phyloP scores from a whole-genome alignment of 2,329 filamentous ascomycete species.

The Apiospora hydei region DNA sequence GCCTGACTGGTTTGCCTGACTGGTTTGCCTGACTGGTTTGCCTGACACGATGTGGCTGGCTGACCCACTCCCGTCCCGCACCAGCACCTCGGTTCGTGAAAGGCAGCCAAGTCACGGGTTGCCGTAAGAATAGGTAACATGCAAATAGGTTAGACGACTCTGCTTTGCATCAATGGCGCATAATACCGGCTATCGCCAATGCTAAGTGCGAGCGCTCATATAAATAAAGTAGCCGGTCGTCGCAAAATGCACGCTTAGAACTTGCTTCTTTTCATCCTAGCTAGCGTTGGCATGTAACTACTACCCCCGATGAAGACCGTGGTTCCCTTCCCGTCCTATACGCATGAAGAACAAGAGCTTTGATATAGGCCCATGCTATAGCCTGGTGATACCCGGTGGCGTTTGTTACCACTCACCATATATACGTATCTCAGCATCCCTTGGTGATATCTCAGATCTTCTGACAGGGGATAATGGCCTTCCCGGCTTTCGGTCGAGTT shows the following conservation, averaged over 20 bases:
- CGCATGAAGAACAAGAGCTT: background rate
- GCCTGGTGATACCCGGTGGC: background rate
- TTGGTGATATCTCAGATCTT: conserved; percentile 13
- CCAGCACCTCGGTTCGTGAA: background rate
- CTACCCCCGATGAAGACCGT: background rate
- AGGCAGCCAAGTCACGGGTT: background rate
- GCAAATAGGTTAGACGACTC: background rate
- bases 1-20: too few species aligned
- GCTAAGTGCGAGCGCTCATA: background rate
- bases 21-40: too few species aligned
- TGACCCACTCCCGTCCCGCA: background rate
- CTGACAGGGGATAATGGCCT: background rate
- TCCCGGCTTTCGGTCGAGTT: background rate
- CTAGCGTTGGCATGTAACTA: background rate
- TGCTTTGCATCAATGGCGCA: background rate
- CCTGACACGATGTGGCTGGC: conserved; percentile 17
- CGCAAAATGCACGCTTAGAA: background rate
- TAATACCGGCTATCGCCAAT: conserved; percentile 5
- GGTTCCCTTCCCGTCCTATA: background rate
- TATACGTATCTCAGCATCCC: background rate
- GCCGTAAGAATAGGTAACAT: background rate
- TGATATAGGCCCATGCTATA: background rate
- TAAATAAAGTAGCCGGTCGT: conserved; percentile 11
- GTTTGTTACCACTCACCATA: background rate
- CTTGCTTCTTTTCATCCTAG: conserved; percentile 1